Evolutionary conservation across 2,329 filamentous ascomycete genomes (phyloP).

Genomic region (Colletotrichum eleusines): DNA sequence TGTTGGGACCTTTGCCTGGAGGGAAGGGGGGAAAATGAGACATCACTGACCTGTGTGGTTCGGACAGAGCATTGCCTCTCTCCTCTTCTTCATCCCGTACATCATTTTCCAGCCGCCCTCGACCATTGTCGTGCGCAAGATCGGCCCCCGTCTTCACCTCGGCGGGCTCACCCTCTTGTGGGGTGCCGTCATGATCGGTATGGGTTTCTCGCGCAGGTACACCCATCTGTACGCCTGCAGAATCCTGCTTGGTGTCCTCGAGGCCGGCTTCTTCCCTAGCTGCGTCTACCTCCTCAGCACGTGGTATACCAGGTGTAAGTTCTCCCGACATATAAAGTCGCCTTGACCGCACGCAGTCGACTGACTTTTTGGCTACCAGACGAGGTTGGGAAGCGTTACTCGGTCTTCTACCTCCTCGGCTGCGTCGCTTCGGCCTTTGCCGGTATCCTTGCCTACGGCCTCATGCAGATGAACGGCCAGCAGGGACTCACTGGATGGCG

Average conservation of each 20-base stretch:
- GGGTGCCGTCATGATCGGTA: slow-evolving; percentile 73
- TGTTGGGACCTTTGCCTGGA: too few species aligned
- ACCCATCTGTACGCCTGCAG: slow-evolving; percentile 65
- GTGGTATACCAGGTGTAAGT: slow-evolving; percentile 76
- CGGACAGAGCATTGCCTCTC: slow-evolving; percentile 70
- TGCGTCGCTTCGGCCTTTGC: slow-evolving; percentile 74
- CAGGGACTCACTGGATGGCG: slow-evolving; percentile 70
- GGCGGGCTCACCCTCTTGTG: slow-evolving; percentile 67
- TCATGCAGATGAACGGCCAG: slow-evolving; percentile 73
- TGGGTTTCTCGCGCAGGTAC: slow-evolving; percentile 71
- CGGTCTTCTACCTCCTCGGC: slow-evolving; percentile 76
- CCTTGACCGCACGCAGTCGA: neutral
- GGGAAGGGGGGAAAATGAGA: neutral
- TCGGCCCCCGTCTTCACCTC: slow-evolving; percentile 72
- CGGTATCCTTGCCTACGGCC: slow-evolving; percentile 77
- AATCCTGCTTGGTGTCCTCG: slow-evolving; percentile 71
- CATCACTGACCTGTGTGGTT: neutral
- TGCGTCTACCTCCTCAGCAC: slow-evolving; percentile 79
- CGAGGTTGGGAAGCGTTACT: slow-evolving; percentile 78
- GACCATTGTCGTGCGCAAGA: slow-evolving; percentile 74
- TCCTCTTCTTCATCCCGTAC: slow-evolving; percentile 82
- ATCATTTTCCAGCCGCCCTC: slow-evolving; percentile 78
- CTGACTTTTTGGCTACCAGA: slow-evolving; percentile 52
- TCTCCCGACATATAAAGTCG: neutral
- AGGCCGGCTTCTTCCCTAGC: slow-evolving; percentile 79